Evolutionary conservation across 176 grass and related monocot species (phyloP).

Genomic region (maize (Zea mays)): DNA sequence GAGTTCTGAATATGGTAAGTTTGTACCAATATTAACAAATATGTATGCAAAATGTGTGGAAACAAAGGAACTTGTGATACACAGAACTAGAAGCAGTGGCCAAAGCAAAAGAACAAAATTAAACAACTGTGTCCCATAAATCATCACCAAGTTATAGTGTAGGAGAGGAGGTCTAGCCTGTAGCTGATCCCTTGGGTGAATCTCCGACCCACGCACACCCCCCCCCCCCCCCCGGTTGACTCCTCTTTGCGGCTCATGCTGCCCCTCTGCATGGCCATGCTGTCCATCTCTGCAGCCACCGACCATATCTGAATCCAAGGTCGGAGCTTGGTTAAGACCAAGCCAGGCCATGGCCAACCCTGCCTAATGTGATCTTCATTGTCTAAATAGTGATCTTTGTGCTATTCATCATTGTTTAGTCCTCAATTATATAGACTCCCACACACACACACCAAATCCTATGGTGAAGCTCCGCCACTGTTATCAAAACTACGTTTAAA

Average conservation of each 20-base stretch:
- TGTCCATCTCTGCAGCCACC: not conserved
- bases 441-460: too few relatives aligned
- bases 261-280: not conserved
- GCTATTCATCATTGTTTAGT: not conserved
- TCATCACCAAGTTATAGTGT: not conserved
- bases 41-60: conserved; percentile 5
- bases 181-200: not conserved
- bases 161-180: not conserved
- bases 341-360: not conserved
- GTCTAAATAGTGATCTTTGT: not conserved
- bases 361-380: not conserved
- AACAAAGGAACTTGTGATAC: conserved; percentile 14
- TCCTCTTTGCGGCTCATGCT: not conserved
- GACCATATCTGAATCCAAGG: not conserved
- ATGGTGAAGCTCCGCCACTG: not conserved
- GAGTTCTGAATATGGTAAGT: conserved; percentile 17
- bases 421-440: not conserved
- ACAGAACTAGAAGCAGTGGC: conserved; percentile 1
- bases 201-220: not conserved
- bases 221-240: not conserved
- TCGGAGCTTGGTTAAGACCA: not conserved
- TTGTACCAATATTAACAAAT: not conserved
- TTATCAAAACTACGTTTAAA: too few relatives aligned
- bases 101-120: not conserved
- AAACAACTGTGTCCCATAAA: not conserved